Evolutionary conservation across 805 yeast species (phyloP), one percentile per base, ranked within the genome.

Genomic region (Starmerella floricola): DNA sequence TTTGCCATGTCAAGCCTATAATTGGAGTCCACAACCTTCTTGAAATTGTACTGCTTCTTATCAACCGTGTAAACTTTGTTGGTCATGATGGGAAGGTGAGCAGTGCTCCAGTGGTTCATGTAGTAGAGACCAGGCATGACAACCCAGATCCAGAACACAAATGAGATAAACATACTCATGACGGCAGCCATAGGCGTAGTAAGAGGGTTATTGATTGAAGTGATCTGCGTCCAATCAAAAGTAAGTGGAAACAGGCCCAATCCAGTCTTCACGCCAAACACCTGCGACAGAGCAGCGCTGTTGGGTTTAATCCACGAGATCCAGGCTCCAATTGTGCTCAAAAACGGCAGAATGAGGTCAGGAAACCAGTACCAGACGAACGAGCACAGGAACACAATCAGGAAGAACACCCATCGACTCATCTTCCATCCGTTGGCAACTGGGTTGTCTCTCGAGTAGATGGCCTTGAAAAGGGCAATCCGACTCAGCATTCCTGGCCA

Each of bases 401-500:
- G 44, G 56, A 76, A 75, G 53, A 75, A 72, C 32, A 59, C 55
- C 47, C 72, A 63, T 34, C 78, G 63, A 4, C 76, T 66, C 31
- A 76, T 67, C 33, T 61, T 71, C 83, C 84, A 78, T 3, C 79
- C 78, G 47, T 74, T 62, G 23, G 79, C 74, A 6, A 61, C 58
- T 53, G 73, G 73, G 56, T 71, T 70, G 27, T 60, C 65, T 48
- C 69, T 62, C 55, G 67, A 47, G 59, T 65, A 69, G 59, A 76
- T 64, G 60, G 70, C 67, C 54, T 73, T 64, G 62, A 72, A 66
- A 50, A 77, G 69, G 18, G 80, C 75, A 21, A 74, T 55, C 4
- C 76, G 66, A 39, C 77, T 80, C 55, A 80, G 65, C 53, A 70
- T 71, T 2, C 73, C 59, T 4, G 88, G 88, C 87, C 87, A 81